Conservation (phyloP, 2,329 filamentous ascomycete genomes). For the Fusarium hainanense region DNA sequence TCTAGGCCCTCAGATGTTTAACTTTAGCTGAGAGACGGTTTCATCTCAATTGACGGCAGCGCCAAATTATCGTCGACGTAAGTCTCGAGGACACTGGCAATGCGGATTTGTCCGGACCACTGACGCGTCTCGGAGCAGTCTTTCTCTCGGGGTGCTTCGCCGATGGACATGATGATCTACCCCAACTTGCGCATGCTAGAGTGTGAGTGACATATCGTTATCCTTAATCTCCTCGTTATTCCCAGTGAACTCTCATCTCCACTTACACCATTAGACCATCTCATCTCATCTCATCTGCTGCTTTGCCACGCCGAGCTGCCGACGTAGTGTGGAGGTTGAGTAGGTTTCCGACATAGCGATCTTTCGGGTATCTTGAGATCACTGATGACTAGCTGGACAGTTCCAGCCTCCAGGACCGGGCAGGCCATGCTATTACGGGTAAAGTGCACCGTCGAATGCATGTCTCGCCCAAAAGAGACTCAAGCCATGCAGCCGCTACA, state of each 20-base stretch:
- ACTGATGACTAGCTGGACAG: not conserved
- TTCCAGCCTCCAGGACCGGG: not conserved
- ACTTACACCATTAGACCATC: not conserved
- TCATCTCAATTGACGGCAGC: not conserved
- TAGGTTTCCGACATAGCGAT: conserved; percentile 22
- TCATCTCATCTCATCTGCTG: not conserved
- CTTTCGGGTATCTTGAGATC: conserved; percentile 16
- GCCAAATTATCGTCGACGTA: not conserved
- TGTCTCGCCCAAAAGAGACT: conserved; percentile 36
- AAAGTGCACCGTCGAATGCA: conserved; percentile 26
- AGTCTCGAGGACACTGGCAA: not conserved
- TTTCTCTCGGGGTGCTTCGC: not conserved
- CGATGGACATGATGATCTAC: conserved; percentile 1
- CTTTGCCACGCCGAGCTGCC: conserved; percentile 12
- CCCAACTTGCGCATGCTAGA: not conserved
- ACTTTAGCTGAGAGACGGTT: not conserved
- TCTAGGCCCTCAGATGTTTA: not conserved
- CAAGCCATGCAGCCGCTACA: conserved; percentile 21
- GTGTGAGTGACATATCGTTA: conserved; percentile 10
- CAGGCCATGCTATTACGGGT: not conserved
- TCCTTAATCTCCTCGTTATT: conserved; percentile 28
- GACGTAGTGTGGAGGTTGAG: conserved; percentile 19
- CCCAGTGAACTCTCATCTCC: conserved; percentile 17
- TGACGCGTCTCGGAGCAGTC: conserved; percentile 8
- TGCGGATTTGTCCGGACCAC: not conserved